phyloP scores from a whole-genome alignment of 129 eudicot genomes.

The Lactuca saligna region DNA sequence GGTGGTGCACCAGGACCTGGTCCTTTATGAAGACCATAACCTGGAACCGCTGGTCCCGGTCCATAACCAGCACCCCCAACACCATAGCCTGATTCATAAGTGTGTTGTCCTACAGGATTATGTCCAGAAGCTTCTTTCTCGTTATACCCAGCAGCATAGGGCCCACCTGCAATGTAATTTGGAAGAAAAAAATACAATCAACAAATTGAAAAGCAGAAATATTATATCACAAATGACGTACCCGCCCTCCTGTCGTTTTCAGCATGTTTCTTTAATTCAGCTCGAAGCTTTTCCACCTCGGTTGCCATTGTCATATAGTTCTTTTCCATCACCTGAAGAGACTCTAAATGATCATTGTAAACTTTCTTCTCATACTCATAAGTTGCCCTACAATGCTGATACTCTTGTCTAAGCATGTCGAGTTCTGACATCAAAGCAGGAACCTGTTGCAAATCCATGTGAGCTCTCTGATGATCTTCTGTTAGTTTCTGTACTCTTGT shows the following conservation, averaged over 20 bases:
- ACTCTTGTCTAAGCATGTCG: conserved; percentile 79
- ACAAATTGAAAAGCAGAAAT: neutral
- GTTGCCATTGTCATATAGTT: conserved; percentile 86
- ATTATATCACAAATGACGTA: conserved; percentile 23
- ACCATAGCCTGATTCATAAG: conserved; percentile 50
- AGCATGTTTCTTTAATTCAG: conserved; percentile 67
- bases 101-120: conserved; percentile 46
- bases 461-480: conserved; percentile 72
- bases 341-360: conserved; percentile 87
- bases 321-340: conserved; percentile 98
- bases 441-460: conserved; percentile 67
- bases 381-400: conserved; percentile 81
- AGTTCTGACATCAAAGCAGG: conserved; percentile 70
- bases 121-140: conserved; percentile 52
- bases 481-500: conserved; percentile 59
- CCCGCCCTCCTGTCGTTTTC: conserved; percentile 71
- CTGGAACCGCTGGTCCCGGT: conserved; percentile 39
- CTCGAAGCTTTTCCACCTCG: conserved; percentile 92
- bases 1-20: conserved; percentile 33
- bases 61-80: conserved; percentile 33
- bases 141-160: conserved; percentile 58
- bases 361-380: conserved; percentile 84
- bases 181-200: neutral
- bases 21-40: conserved; percentile 42
- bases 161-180: conserved; percentile 33